Evolutionary conservation across 495 filamentous ascomycete species (phyloP).

Genomic region (Aspergillus cristatus): DNA sequence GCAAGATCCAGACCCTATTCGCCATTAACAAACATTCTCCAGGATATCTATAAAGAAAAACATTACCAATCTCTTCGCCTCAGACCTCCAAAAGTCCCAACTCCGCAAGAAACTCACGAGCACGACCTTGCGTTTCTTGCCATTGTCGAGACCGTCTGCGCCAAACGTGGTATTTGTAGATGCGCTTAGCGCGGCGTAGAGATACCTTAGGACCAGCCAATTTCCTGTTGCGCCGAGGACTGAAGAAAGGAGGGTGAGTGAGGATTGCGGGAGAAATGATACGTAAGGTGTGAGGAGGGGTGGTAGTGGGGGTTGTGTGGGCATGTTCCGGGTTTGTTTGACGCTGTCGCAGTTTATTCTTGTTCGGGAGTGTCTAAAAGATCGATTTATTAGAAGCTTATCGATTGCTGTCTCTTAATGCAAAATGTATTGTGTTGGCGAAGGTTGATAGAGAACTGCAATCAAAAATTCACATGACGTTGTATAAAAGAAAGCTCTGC

Average conservation of each 20-base stretch:
- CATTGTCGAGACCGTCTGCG: constrained; percentile 12
- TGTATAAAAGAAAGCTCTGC: constrained; percentile 26
- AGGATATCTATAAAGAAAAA: constrained; percentile 4
- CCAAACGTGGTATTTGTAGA: constrained; percentile 14
- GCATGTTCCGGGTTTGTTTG: constrained; percentile 29
- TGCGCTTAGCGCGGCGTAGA: constrained; percentile 45
- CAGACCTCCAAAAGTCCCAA: constrained; percentile 63
- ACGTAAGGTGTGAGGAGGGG: constrained; percentile 61
- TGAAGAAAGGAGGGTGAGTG: constrained; percentile 64
- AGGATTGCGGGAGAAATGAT: constrained; percentile 30
- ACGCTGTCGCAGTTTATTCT: not conserved
- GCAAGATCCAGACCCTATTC: constrained; percentile 61
- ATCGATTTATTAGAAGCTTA: no score
- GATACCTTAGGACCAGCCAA: constrained; percentile 61
- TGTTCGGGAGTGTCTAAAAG: no score
- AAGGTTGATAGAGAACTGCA: no score
- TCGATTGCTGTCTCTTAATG: no score
- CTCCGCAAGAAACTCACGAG: constrained; percentile 75
- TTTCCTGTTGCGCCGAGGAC: constrained; percentile 63
- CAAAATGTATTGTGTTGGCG: no score
- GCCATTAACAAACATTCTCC: constrained; percentile 2
- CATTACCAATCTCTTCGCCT: constrained; percentile 48
- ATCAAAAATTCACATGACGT: no score
- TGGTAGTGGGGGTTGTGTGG: constrained; percentile 48
- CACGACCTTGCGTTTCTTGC: constrained; percentile 46